These are phyloP conservation scores for Fusarium brevicatenulatum DNA, from an alignment of 2,329 filamentous ascomycete species.

Conservation along the genomic window DNA sequence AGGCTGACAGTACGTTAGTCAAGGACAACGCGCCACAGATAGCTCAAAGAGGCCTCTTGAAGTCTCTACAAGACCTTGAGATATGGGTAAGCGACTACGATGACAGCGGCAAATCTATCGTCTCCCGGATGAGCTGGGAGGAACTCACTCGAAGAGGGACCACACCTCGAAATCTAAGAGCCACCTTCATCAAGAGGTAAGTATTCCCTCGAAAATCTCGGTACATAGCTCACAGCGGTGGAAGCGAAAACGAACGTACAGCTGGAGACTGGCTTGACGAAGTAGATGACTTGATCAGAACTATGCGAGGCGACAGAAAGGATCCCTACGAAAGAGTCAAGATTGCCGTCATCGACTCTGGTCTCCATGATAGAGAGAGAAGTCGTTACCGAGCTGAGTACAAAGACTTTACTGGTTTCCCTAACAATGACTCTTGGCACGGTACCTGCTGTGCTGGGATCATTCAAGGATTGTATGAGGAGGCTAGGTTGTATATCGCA, in stretches of 20 bases:
- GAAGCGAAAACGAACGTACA: rapidly evolving
- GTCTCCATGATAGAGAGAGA: rapidly evolving
- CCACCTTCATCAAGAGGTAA: background rate
- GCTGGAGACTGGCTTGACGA: background rate
- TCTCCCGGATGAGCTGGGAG: background rate
- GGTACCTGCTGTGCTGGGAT: background rate
- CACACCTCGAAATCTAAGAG: rapidly evolving
- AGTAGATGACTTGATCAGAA: rapidly evolving
- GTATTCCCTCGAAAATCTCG: rapidly evolving
- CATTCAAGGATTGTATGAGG: rapidly evolving
- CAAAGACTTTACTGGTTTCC: rapidly evolving
- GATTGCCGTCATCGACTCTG: background rate
- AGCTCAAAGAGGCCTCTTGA: background rate
- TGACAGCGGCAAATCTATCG: rapidly evolving
- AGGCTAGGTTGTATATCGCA: rapidly evolving
- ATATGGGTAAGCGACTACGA: background rate
- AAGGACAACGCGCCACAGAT: rapidly evolving
- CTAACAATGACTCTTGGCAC: rapidly evolving
- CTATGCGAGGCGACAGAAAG: rapidly evolving
- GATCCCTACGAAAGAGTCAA: rapidly evolving
- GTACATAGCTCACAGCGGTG: rapidly evolving
- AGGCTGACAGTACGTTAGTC: rapidly evolving
- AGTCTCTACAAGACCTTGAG: rapidly evolving
- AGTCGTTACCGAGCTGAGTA: rapidly evolving
- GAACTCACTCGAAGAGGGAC: rapidly evolving